Evolutionary conservation across 345 rosid species (phyloP), one percentile per base, ranked within the genome.

Genomic region (Acer campestre): DNA sequence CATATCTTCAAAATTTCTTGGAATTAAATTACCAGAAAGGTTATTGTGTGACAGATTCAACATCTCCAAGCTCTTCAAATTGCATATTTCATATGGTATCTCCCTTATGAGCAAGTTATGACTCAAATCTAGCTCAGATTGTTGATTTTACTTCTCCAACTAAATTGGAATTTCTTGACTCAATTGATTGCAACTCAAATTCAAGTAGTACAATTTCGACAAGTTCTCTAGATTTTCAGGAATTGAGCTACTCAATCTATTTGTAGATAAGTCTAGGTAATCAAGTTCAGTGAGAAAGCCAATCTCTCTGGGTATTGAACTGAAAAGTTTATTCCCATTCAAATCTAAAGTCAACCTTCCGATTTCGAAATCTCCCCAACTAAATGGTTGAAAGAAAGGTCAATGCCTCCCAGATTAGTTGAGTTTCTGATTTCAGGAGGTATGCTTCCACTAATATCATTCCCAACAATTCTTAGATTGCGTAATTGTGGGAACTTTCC

Each of bases 41-140:
- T 65, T 53, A 49, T 82, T 85, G 40, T 77, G 76, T 8, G 87
- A 80, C 10, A 81, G 25, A 53, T 79, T 78, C 42, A 84, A 55
- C 12, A 22, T 51, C n/a, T 82, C 75, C 53, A 82, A 66, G 68
- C 44, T 70, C 1, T 53, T n/a, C 17, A 77, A 29, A 35, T 67
- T 68, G n/a, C 79, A 70, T 3, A 79, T 38, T 62, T 68, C 40
- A 46, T 29, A 18, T 35, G 82, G 80, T 7, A 81, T 73, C 6
- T 40, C 75, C 35, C 84, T 79, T 0, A 20, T 16, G 0, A 81
- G 75, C 2, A 61, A 40, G 35, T 79, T 84, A 1, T 78, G 23
- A 42, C 87, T 81, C 67, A 81, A 58, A 76, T 81, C 82, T 7
- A 84, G 80, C 16, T 49, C 42, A 0, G 5, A 65, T 25, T 63